phyloP scores from a whole-genome alignment of 331 rosid genomes.

The Stylosanthes scabra region DNA sequence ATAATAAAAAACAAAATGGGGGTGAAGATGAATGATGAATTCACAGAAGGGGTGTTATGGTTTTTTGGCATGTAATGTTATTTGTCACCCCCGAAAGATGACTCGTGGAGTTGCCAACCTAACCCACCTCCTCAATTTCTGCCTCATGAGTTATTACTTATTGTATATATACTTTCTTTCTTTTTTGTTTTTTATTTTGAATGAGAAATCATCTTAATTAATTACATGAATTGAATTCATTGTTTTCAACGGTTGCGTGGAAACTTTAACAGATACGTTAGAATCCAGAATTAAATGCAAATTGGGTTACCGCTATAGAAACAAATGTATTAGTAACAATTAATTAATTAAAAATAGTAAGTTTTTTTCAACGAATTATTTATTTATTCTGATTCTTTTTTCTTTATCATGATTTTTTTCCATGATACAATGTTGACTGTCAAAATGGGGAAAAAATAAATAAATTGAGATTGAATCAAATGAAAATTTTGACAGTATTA shows the following conservation, averaged over 20 bases:
- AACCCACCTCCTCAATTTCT: not conserved
- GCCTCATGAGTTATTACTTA: not conserved
- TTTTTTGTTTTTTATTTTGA: not conserved
- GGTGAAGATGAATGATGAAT: no score
- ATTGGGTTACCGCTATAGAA: not conserved
- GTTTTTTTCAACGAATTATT: no score
- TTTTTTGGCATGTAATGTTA: not conserved
- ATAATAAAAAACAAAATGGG: no score
- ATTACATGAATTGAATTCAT: no score
- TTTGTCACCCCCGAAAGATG: slow-evolving; percentile 10
- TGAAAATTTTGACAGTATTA: not conserved
- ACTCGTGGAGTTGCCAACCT: slow-evolving; percentile 37
- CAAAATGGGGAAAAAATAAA: not conserved
- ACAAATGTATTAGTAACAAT: not conserved
- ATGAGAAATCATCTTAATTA: no score
- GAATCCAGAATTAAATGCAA: not conserved
- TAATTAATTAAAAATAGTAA: no score
- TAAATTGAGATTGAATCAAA: not conserved
- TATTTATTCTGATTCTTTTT: no score
- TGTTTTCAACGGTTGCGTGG: not conserved
- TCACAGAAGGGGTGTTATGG: not conserved
- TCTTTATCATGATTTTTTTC: no score
- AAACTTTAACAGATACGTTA: slow-evolving; percentile 5
- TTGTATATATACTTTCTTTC: not conserved
- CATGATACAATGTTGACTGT: not conserved